Conservation (phyloP, 495 filamentous ascomycete genomes). For the Trichocladium uniseriatum region DNA sequence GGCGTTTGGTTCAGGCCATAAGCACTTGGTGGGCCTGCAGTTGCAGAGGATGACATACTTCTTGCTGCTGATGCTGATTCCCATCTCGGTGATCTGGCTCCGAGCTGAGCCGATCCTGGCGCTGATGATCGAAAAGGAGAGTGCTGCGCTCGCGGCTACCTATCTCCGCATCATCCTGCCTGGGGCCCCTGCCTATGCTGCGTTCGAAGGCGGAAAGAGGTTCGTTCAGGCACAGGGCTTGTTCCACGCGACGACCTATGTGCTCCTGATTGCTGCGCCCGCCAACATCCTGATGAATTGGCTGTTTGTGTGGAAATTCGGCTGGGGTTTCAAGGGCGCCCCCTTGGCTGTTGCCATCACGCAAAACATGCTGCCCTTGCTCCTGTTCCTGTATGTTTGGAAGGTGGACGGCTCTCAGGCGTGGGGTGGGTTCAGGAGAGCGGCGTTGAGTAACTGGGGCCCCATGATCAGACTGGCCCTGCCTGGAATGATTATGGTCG, state of each 20-base stretch:
- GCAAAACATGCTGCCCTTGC: conserved; percentile 66
- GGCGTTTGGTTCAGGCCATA: conserved; percentile 63
- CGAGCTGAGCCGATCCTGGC: conserved; percentile 49
- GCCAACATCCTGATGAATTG: conserved; percentile 60
- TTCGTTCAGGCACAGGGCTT: conserved; percentile 67
- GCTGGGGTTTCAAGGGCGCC: conserved; percentile 75
- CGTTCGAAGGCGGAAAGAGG: conserved; percentile 62
- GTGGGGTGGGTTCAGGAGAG: conserved; percentile 72
- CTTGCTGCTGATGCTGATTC: conserved; percentile 51
- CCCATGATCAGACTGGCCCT: conserved; percentile 80
- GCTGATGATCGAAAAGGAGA: conserved; percentile 48
- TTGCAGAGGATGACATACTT: conserved; percentile 64
- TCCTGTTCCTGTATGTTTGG: conserved; percentile 65
- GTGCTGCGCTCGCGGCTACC: conserved; percentile 54
- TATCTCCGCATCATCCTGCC: conserved; percentile 57
- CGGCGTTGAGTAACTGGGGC: conserved; percentile 72
- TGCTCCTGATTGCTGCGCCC: conserved; percentile 57
- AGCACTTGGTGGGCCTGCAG: conserved; percentile 60
- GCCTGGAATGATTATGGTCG: conserved; percentile 87
- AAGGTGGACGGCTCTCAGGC: conserved; percentile 70
- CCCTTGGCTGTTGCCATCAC: conserved; percentile 80
- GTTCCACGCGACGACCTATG: conserved; percentile 59
- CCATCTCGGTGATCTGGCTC: conserved; percentile 52
- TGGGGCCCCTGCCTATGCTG: conserved; percentile 59
- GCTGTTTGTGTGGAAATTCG: conserved; percentile 63